A percentile compares a stretch with the other conserved stretches of the same genome.
phyloP scores from a whole-genome alignment of 2,329 filamentous ascomycete genomes.

The Trichoderma koningii region DNA sequence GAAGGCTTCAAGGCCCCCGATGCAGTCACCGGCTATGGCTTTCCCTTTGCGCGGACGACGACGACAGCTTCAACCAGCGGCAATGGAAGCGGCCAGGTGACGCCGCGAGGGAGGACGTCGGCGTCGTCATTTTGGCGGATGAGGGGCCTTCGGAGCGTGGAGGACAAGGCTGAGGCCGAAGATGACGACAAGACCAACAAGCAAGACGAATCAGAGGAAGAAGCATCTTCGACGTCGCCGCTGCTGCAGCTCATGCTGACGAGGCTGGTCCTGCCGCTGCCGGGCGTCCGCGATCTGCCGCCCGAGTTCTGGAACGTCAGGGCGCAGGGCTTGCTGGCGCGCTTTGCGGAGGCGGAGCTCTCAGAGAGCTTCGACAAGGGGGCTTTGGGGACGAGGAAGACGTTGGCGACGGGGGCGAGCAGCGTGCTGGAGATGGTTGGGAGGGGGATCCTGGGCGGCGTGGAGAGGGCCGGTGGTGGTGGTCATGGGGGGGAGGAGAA shows the following conservation, averaged over 20 bases:
- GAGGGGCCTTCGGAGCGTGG: constrained; percentile 20
- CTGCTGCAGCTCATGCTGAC: constrained; percentile 69
- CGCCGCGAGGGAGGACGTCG: constrained; percentile 36
- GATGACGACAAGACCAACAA: too few relatives aligned
- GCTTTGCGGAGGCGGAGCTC: constrained; percentile 67
- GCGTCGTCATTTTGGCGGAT: constrained; percentile 29
- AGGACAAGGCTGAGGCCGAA: constrained; percentile 32
- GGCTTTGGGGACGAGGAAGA: constrained; percentile 71
- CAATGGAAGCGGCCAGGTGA: constrained; percentile 31
- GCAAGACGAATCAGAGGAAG: constrained; percentile 31
- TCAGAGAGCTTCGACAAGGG: constrained; percentile 84
- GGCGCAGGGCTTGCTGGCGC: constrained; percentile 60
- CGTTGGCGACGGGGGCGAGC: constrained; percentile 70
- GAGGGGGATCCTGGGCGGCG: constrained; percentile 65
- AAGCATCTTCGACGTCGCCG: constrained; percentile 55
- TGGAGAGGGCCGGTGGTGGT: constrained; percentile 29
- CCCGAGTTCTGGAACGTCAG: constrained; percentile 66
- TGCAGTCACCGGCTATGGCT: constrained; percentile 68
- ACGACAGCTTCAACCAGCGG: not conserved
- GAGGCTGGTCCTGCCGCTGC: constrained; percentile 65
- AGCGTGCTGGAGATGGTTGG: constrained; percentile 69
- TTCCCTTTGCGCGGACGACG: constrained; percentile 57
- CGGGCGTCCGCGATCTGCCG: constrained; percentile 65
- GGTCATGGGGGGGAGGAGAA: not conserved
- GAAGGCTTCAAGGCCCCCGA: constrained; percentile 67